Percentiles rank a stretch among this genome's conserved stretches.
phyloP scores from a whole-genome alignment of 305 asterid genomes.

The Stenogyne calaminthoides region DNA sequence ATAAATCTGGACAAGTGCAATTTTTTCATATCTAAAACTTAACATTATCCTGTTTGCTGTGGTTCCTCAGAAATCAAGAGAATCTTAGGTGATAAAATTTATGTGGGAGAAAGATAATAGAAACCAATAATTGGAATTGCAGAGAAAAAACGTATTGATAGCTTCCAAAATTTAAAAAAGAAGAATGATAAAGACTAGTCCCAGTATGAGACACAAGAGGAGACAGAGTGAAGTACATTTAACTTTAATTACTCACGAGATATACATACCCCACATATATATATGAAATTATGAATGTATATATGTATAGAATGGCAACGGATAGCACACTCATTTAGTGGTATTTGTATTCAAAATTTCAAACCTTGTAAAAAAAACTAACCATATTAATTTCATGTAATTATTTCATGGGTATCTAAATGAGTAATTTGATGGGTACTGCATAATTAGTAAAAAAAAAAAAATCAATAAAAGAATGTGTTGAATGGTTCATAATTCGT shows the following conservation, averaged over 20 bases:
- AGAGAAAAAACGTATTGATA: not conserved
- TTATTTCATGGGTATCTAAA: too few species aligned
- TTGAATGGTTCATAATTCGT: too few species aligned
- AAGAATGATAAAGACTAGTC: conserved; percentile 52
- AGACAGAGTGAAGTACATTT: conserved; percentile 39
- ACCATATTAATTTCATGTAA: too few species aligned
- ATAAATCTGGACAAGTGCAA: too few species aligned
- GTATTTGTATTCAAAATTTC: too few species aligned
- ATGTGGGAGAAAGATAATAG: conserved; percentile 26
- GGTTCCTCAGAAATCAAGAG: conserved; percentile 8
- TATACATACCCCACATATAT: not conserved
- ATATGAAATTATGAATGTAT: not conserved
- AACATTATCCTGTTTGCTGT: not conserved
- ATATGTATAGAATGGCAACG: not conserved
- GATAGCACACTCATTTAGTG: not conserved
- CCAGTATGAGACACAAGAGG: conserved; percentile 37
- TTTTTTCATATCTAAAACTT: too few species aligned
- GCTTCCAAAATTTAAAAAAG: conserved; percentile 32
- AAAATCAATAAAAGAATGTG: too few species aligned
- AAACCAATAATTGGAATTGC: conserved; percentile 26
- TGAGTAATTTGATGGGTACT: too few species aligned
- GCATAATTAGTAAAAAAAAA: too few species aligned
- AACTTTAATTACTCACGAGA: conserved; percentile 38
- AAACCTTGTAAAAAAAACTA: too few species aligned
- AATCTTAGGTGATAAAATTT: conserved; percentile 34